Percentiles rank a stretch among this genome's conserved stretches.
These are phyloP conservation scores for Excoecaria cochinchinensis DNA, from an alignment of 345 rosid genomes.

Conservation along the genomic window DNA sequence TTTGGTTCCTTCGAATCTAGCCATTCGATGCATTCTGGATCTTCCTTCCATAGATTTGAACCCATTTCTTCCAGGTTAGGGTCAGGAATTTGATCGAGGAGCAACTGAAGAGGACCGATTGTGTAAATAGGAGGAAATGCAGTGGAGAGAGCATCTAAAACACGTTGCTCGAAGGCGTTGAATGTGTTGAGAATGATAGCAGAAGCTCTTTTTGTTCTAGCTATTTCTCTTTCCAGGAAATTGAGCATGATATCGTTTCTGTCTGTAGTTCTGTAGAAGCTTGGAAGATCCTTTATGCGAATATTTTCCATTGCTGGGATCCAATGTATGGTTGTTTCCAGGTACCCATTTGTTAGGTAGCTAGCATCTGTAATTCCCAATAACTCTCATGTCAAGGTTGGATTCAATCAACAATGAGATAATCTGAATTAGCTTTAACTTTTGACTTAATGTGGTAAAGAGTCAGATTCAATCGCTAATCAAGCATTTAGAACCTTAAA, in stretches of 20 bases:
- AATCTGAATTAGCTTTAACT: neutral
- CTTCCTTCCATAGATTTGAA: slow-evolving; percentile 30
- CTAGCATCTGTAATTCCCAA: slow-evolving; percentile 27
- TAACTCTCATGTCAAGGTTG: neutral
- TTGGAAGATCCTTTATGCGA: slow-evolving; percentile 37
- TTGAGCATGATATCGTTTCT: slow-evolving; percentile 30
- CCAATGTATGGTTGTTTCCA: slow-evolving; percentile 39
- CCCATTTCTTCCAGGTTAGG: neutral
- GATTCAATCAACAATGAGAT: neutral
- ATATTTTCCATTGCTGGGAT: slow-evolving; percentile 37
- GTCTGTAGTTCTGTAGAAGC: slow-evolving; percentile 36
- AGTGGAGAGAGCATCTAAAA: slow-evolving; percentile 19
- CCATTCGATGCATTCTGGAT: slow-evolving; percentile 26
- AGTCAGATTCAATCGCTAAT: too few species aligned
- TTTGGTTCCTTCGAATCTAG: slow-evolving; percentile 16
- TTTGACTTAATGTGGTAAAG: too few species aligned
- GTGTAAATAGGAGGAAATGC: slow-evolving; percentile 34
- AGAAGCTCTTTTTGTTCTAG: slow-evolving; percentile 21
- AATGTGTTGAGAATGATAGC: slow-evolving; percentile 44
- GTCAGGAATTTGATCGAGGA: slow-evolving; percentile 13
- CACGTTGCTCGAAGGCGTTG: slow-evolving; percentile 30
- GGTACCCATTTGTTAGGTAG: slow-evolving; percentile 29
- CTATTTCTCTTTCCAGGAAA: slow-evolving; percentile 15
- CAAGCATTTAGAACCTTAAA: too few species aligned
- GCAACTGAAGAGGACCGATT: slow-evolving; percentile 21